Percentiles rank a stretch among this genome's conserved stretches.
phyloP scores from a whole-genome alignment of 108 stramenopile species.

The Nitzschia putrida region DNA sequence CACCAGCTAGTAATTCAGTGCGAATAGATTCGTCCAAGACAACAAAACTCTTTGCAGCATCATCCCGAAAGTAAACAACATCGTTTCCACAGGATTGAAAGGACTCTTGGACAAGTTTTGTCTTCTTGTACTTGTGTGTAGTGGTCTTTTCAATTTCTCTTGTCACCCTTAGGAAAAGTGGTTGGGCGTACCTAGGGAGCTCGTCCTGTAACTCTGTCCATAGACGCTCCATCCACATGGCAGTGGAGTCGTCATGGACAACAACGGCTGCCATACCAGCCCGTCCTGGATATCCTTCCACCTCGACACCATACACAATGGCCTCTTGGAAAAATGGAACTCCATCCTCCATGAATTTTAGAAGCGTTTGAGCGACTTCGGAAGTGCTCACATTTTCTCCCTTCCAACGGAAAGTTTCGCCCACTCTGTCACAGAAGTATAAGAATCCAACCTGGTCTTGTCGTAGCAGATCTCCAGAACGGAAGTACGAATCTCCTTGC shows the following conservation, averaged over 20 bases:
- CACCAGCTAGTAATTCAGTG: constrained; percentile 3
- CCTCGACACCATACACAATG: constrained; percentile 23
- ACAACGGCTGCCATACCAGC: constrained; percentile 24
- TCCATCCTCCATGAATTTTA: not conserved
- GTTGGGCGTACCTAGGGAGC: constrained; percentile 23
- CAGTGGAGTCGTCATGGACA: not conserved
- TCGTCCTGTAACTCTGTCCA: constrained; percentile 14
- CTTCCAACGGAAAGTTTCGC: constrained; percentile 30
- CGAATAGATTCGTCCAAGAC: constrained; percentile 3
- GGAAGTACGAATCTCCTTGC: constrained; percentile 17
- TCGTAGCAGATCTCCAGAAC: constrained; percentile 17
- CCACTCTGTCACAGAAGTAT: constrained; percentile 25
- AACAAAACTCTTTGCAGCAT: constrained; percentile 13
- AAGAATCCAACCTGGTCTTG: constrained; percentile 21
- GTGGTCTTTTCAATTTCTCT: constrained; percentile 21
- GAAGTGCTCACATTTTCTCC: constrained; percentile 28
- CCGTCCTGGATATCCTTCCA: constrained; percentile 18
- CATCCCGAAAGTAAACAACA: constrained; percentile 19
- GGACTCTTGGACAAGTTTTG: constrained; percentile 20
- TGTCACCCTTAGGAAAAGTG: constrained; percentile 10
- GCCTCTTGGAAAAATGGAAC: constrained; percentile 10
- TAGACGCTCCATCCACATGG: constrained; percentile 9
- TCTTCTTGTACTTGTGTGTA: constrained; percentile 29
- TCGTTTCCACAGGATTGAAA: constrained; percentile 13
- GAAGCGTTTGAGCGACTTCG: constrained; percentile 14